Percentiles rank a stretch among this genome's conserved stretches.
These are phyloP conservation scores for Ascochyta pisi DNA, from an alignment of 2,329 filamentous ascomycete genomes.

Conservation along the genomic window DNA sequence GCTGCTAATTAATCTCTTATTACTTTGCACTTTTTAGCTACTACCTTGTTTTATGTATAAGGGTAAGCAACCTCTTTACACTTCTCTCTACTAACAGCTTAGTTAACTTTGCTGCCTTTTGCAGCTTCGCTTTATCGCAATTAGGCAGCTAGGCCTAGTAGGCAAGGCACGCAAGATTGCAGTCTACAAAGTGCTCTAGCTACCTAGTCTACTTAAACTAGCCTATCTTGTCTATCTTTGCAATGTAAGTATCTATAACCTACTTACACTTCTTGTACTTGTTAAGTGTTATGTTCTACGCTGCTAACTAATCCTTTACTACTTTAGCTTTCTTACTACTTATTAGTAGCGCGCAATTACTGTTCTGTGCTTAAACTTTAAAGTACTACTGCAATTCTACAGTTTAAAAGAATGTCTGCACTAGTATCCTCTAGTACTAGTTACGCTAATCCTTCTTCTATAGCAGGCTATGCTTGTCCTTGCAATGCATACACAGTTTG, in stretches of 20 bases:
- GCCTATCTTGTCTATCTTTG: background rate
- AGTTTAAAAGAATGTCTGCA: background rate
- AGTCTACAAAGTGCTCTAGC: background rate
- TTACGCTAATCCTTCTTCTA: background rate
- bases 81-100: background rate
- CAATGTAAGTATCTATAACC: background rate
- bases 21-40: background rate
- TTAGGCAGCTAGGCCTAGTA: background rate
- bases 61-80: background rate
- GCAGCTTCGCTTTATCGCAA: background rate
- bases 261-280: background rate
- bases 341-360: no score
- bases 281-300: background rate
- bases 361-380: no score
- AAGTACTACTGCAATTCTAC: no score
- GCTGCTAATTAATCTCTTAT: background rate
- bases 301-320: no score
- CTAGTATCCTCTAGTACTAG: background rate
- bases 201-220: background rate
- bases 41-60: background rate
- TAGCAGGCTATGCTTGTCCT: no score
- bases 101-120: background rate
- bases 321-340: no score
- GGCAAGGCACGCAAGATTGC: background rate
- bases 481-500: background rate